Evolutionary conservation across 805 yeast species (phyloP).

Genomic region (Wickerhamiella vanderwaltii): DNA sequence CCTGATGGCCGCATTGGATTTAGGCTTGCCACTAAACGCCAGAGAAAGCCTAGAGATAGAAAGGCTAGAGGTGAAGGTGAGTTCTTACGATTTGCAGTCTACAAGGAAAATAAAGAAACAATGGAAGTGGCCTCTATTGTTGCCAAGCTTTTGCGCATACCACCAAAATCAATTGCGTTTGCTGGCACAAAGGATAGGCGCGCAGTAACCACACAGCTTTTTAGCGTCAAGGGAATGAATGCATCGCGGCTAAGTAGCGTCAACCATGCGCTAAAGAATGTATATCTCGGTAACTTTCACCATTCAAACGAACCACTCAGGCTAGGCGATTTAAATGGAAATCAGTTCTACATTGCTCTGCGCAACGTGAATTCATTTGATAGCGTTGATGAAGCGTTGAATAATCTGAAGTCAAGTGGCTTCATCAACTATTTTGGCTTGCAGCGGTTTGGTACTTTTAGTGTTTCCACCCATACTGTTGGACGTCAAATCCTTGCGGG

Average conservation of each 20-base stretch:
- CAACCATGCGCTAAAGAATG: slow-evolving; percentile 65
- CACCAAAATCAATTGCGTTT: slow-evolving; percentile 57
- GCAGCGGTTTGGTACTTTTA: slow-evolving; percentile 96
- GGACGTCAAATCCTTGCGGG: slow-evolving; percentile 61
- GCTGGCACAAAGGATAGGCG: slow-evolving; percentile 97
- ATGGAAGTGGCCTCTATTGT: slow-evolving; percentile 83
- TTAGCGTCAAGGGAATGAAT: slow-evolving; percentile 45
- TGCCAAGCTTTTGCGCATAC: slow-evolving; percentile 59
- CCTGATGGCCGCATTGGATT: slow-evolving; percentile 36
- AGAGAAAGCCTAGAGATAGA: slow-evolving; percentile 5
- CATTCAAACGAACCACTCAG: slow-evolving; percentile 51
- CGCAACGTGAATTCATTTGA: slow-evolving; percentile 46
- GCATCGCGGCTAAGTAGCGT: slow-evolving; percentile 65
- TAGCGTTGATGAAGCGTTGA: slow-evolving; percentile 39
- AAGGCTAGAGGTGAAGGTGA: slow-evolving; percentile 13
- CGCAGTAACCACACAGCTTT: slow-evolving; percentile 83
- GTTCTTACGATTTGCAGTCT: slow-evolving; percentile 63
- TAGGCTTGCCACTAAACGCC: slow-evolving; percentile 32
- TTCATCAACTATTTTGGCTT: slow-evolving; percentile 94
- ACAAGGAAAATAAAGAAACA: slow-evolving; percentile 93
- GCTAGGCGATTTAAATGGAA: slow-evolving; percentile 79
- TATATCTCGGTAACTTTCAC: slow-evolving; percentile 64
- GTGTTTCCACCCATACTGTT: slow-evolving; percentile 77
- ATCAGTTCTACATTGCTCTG: slow-evolving; percentile 75
- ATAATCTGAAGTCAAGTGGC: slow-evolving; percentile 52